Conservation (phyloP, 768 basidiomycete genomes). For the Strobilomyces echinocephalus region DNA sequence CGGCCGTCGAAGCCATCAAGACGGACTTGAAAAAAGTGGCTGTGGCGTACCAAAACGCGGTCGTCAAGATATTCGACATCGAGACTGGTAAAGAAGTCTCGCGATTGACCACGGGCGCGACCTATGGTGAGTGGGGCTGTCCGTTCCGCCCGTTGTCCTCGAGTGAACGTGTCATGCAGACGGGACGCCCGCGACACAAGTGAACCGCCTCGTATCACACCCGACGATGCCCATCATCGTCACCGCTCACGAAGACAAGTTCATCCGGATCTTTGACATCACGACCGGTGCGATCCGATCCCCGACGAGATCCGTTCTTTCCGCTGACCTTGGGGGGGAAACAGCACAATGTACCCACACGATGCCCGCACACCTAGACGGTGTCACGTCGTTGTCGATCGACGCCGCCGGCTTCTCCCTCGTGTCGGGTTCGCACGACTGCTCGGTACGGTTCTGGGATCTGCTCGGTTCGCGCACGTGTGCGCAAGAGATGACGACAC, state of each 20-base stretch:
- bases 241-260: slow-evolving; percentile 91
- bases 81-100: slow-evolving; percentile 76
- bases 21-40: slow-evolving; percentile 81
- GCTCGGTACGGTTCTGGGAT: slow-evolving; percentile 94
- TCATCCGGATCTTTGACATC: slow-evolving; percentile 85
- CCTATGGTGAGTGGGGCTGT: slow-evolving; percentile 43
- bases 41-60: slow-evolving; percentile 84
- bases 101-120: slow-evolving; percentile 55
- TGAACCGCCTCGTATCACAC: slow-evolving; percentile 84
- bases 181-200: slow-evolving; percentile 69
- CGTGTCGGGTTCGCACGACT: slow-evolving; percentile 89
- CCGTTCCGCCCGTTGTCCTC: not conserved
- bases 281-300: slow-evolving; percentile 54
- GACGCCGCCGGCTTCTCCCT: slow-evolving; percentile 84
- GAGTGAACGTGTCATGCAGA: slow-evolving; percentile 39
- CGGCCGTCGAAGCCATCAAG: slow-evolving; percentile 78
- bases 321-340: slow-evolving; percentile 3
- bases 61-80: slow-evolving; percentile 90
- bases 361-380: slow-evolving; percentile 86
- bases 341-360: slow-evolving; percentile 83
- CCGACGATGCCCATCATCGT: slow-evolving; percentile 86
- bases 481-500: slow-evolving; percentile 83
- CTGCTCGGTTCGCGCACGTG: slow-evolving; percentile 74
- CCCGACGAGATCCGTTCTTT: not conserved
- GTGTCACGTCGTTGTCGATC: slow-evolving; percentile 86